Percentiles rank a stretch among this genome's conserved stretches.
phyloP scores from a whole-genome alignment of 306 rosid genomes.

The Medicago arabica region DNA sequence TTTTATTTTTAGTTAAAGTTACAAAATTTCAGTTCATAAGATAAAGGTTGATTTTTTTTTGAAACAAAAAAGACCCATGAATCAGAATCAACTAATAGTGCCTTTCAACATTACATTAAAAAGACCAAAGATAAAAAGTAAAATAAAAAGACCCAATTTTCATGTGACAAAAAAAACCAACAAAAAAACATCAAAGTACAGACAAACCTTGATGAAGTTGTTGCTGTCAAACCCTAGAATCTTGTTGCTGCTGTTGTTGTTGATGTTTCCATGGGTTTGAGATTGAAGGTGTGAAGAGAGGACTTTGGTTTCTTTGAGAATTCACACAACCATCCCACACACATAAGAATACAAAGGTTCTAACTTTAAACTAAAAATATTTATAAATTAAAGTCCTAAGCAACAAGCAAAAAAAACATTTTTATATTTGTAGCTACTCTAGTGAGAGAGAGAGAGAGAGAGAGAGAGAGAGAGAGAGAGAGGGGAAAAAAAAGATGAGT shows the following conservation, averaged over 20 bases:
- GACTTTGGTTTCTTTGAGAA: conserved; percentile 74
- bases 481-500: conserved; percentile 28
- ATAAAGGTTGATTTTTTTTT: conserved; percentile 26
- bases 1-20: conserved; percentile 34
- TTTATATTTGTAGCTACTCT: conserved; percentile 36
- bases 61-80: conserved; percentile 39
- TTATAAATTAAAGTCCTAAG: conserved; percentile 41
- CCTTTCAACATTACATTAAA: conserved; percentile 26
- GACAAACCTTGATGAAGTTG: conserved; percentile 73
- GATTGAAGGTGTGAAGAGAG: conserved; percentile 75
- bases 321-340: conserved; percentile 63
- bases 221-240: conserved; percentile 89
- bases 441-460: conserved; percentile 42
- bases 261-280: conserved; percentile 56
- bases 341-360: conserved; percentile 64
- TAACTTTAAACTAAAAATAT: conserved; percentile 52
- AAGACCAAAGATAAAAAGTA: conserved; percentile 36
- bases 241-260: conserved; percentile 23
- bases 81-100: conserved; percentile 48
- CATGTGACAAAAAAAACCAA: conserved; percentile 11
- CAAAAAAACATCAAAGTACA: conserved; percentile 50
- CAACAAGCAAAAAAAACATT: background rate
- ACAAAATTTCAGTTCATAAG: conserved; percentile 38
- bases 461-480: conserved; percentile 43
- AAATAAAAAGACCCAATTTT: conserved; percentile 38